Conservation (phyloP, 2,329 filamentous ascomycete species). For the Lecanicillium sp. region DNA sequence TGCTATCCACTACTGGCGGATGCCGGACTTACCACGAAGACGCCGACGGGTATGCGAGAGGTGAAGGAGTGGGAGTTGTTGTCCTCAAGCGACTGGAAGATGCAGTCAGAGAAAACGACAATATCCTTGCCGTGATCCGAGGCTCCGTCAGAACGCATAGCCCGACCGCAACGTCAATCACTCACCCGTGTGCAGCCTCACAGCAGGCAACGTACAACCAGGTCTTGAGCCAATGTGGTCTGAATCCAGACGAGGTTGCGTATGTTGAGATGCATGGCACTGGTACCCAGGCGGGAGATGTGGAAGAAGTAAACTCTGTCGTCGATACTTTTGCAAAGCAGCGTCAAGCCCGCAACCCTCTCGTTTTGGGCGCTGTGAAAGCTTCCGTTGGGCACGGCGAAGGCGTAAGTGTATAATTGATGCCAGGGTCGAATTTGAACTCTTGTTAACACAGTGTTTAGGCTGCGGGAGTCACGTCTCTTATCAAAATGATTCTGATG, state of each 20-base stretch:
- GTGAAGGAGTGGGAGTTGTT: constrained; percentile 64
- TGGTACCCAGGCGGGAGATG: constrained; percentile 76
- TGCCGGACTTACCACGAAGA: constrained; percentile 67
- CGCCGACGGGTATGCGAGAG: constrained; percentile 74
- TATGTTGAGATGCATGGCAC: constrained; percentile 89
- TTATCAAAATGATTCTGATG: constrained; percentile 32
- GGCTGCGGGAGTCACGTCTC: constrained; percentile 26
- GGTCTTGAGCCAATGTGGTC: constrained; percentile 52
- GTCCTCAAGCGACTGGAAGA: constrained; percentile 72
- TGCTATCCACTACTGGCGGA: constrained; percentile 48
- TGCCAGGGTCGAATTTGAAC: background rate
- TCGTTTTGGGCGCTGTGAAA: constrained; percentile 54
- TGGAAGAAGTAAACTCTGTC: constrained; percentile 71
- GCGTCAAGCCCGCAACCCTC: constrained; percentile 36
- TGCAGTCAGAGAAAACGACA: constrained; percentile 67
- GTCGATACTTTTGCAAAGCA: constrained; percentile 44
- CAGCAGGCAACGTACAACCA: constrained; percentile 60
- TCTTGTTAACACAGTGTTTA: background rate
- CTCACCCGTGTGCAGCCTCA: constrained; percentile 67
- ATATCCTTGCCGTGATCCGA: constrained; percentile 62
- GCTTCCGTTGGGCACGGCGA: constrained; percentile 56
- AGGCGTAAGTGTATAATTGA: constrained; percentile 19
- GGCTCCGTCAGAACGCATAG: constrained; percentile 74
- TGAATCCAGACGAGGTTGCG: constrained; percentile 66
- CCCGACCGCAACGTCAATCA: constrained; percentile 72